Conservation (phyloP, 345 rosid genomes). For the Xanthoceras sorbifolium region DNA sequence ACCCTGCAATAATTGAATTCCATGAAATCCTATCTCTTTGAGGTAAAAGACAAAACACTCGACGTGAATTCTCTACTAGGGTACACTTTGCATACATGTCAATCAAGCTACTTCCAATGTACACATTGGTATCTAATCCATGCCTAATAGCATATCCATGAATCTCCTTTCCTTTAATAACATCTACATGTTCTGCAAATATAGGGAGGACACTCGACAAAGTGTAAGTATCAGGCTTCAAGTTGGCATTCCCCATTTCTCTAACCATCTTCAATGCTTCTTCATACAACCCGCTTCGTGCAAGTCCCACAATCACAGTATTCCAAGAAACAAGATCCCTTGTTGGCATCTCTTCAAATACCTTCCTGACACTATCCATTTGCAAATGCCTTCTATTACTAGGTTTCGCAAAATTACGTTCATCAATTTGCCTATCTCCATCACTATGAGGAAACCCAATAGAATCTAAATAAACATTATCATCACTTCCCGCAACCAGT, state of each 20-base stretch:
- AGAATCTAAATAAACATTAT: background rate
- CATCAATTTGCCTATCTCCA: background rate
- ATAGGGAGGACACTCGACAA: conserved; percentile 78
- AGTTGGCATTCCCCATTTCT: conserved; percentile 52
- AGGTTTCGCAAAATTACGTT: background rate
- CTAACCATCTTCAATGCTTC: conserved; percentile 69
- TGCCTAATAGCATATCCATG: conserved; percentile 76
- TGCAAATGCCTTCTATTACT: conserved; percentile 4
- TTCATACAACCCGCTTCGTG: conserved; percentile 61
- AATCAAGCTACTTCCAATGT: conserved; percentile 70
- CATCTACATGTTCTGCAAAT: conserved; percentile 63
- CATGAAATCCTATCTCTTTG: conserved; percentile 63
- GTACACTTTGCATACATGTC: conserved; percentile 84
- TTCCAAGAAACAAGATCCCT: conserved; percentile 86
- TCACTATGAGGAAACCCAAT: background rate
- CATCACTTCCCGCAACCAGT: background rate
- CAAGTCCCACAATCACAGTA: conserved; percentile 70
- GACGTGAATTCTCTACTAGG: conserved; percentile 48
- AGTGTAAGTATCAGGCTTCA: conserved; percentile 80
- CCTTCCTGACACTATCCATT: conserved; percentile 50
- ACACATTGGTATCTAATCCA: conserved; percentile 49
- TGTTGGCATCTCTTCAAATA: conserved; percentile 72
- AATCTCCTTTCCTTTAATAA: conserved; percentile 72
- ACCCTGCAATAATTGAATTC: conserved; percentile 77
- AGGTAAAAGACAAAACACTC: conserved; percentile 48